Evolutionary conservation across 2,329 filamentous ascomycete species (phyloP), one percentile per base, ranked within the genome.

Genomic region (Cordyceps sp.): DNA sequence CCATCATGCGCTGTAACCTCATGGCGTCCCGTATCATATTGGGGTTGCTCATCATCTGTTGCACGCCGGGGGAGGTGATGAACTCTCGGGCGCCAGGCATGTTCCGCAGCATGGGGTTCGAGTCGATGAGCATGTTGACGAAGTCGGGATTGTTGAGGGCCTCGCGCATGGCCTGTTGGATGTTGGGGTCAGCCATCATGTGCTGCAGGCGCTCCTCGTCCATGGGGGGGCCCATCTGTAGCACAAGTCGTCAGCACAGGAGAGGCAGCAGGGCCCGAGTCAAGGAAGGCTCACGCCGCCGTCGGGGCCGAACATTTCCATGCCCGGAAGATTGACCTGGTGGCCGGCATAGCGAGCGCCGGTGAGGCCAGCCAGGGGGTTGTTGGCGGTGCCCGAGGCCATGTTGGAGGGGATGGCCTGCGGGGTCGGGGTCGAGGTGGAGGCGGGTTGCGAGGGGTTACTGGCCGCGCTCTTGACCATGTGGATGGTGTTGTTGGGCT

Each of bases 381-480:
- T 92, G 57, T 90, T 90, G 17, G 81, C 82, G 40, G 80, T 68
- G 29, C 82, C 82, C 21, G 83, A 76, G 14, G 82, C 79, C 64
- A 92, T 82, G 56, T 84, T 88, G 44, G 76, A 73, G 27, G 73
- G 64, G 2, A 71, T 62, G 4, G 68, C 59, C 20, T 61, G 52
- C 2, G 62, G 49, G 8, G 62, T 46, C 19, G 57, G 46, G 17
- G 59, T 49, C 13, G 60, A 50, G 28, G 61, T 47, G 4, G 60
- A 48, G 6, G 61, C 46, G 1, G 56, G 50, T 31, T 59, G 57
- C 29, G 64, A 45, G 27, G 66, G 63, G 48, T 92, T 93, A 67
- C 86, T 94, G 37, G 82, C 81, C 28, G 90, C 88, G 51, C 85
- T 92, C 65, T 93, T 94, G 47, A 98, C 90, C 46, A 98, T 71